Conservation (phyloP, 257 asterid species). For the Penstemon eatonii region DNA sequence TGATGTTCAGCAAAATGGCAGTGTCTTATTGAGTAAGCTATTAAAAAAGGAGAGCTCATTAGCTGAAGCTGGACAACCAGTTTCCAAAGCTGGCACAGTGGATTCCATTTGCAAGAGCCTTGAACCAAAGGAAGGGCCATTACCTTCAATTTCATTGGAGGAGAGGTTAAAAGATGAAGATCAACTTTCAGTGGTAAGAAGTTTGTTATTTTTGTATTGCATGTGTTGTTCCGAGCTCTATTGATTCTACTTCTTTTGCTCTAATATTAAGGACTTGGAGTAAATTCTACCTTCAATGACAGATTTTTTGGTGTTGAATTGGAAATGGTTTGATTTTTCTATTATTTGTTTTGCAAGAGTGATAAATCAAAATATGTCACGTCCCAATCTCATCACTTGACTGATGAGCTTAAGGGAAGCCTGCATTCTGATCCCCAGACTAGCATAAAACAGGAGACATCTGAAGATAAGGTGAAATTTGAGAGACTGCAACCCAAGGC, state of each 20-base stretch:
- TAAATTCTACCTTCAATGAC: not conserved
- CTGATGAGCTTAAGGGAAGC: conserved; percentile 29
- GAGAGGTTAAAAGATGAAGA: conserved; percentile 27
- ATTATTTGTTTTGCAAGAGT: conserved; percentile 33
- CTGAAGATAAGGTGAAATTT: conserved; percentile 26
- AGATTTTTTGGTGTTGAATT: conserved; percentile 14
- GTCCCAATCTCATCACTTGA: conserved; percentile 24
- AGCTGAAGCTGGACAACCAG: not conserved
- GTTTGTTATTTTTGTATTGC: conserved; percentile 13
- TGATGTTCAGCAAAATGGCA: not conserved
- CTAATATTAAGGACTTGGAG: not conserved
- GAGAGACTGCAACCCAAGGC: conserved; percentile 32
- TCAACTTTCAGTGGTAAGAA: conserved; percentile 21
- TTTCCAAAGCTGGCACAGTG: conserved; percentile 11
- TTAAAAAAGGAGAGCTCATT: too few relatives aligned
- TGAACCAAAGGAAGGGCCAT: conserved; percentile 28
- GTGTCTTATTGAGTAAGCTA: too few relatives aligned
- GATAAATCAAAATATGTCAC: conserved; percentile 30
- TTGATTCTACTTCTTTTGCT: conserved; percentile 10
- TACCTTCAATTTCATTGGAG: conserved; percentile 30
- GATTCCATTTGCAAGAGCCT: conserved; percentile 21
- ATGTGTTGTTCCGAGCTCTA: conserved; percentile 19
- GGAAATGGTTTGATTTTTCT: conserved; percentile 8
- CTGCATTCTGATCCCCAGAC: conserved; percentile 32
- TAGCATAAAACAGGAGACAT: conserved; percentile 33